Conservation (phyloP, 1,284 basidiomycete species). For the Fomitopsis pinicola region DNA sequence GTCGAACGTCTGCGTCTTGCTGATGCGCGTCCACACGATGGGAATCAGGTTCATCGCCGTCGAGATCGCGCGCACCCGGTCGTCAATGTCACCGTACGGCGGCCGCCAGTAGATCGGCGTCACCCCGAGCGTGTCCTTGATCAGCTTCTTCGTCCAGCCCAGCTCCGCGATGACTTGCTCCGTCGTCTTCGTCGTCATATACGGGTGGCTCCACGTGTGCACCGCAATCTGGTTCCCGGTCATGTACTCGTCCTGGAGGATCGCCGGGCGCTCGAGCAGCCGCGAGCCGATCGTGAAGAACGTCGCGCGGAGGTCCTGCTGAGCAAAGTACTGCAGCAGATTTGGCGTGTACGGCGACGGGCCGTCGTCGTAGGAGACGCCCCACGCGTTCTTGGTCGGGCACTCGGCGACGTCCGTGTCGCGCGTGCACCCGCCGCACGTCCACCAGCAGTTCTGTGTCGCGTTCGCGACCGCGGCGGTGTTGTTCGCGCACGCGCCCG, state of each 20-base stretch:
- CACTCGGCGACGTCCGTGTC: conserved; percentile 68
- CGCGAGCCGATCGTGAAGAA: conserved; percentile 89
- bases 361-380: conserved; percentile 71
- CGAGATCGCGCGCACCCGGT: conserved; percentile 79
- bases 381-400: conserved; percentile 71
- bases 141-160: conserved; percentile 83
- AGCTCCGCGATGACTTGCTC: conserved; percentile 87
- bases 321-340: conserved; percentile 64
- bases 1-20: conserved; percentile 53
- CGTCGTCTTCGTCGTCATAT: conserved; percentile 73
- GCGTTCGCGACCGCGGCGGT: conserved; percentile 49
- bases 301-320: conserved; percentile 70
- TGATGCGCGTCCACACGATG: conserved; percentile 67
- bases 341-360: conserved; percentile 81
- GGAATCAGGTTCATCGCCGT: conserved; percentile 64
- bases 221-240: conserved; percentile 65
- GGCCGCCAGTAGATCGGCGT: conserved; percentile 65
- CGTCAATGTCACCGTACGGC: conserved; percentile 68
- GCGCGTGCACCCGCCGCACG: conserved; percentile 74
- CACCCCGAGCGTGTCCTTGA: conserved; percentile 74
- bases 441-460: conserved; percentile 76
- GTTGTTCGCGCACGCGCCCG: conserved; percentile 64
- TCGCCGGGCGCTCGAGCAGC: conserved; percentile 53
- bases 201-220: conserved; percentile 68
- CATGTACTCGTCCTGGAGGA: conserved; percentile 72